phyloP scores from a whole-genome alignment of 108 stramenopile species.

The Nitzschia palea region DNA sequence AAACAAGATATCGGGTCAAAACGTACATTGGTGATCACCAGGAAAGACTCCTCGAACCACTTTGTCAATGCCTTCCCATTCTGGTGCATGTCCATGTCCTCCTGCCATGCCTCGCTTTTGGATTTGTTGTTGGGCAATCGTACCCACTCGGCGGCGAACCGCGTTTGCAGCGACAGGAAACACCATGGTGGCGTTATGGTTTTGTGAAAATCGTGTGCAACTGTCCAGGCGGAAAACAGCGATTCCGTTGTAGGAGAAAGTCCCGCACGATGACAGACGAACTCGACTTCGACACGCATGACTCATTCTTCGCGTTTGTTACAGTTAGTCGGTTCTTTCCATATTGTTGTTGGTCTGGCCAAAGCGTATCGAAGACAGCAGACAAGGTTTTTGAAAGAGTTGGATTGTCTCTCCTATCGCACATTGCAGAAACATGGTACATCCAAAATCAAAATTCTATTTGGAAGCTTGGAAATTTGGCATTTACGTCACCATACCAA shows the following conservation, averaged over 20 bases:
- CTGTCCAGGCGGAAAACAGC: no score
- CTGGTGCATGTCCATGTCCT: slow-evolving; percentile 55
- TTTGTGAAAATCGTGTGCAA: no score
- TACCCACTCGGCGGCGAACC: slow-evolving; percentile 48
- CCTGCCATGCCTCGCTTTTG: slow-evolving; percentile 73
- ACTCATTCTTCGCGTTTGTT: neutral
- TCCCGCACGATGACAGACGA: no score
- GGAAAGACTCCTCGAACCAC: slow-evolving; percentile 79
- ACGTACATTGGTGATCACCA: slow-evolving; percentile 82
- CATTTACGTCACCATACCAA: slow-evolving; percentile 71
- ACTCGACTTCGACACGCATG: no score
- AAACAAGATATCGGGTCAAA: neutral
- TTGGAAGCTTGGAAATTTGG: slow-evolving; percentile 84
- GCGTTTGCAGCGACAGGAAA: slow-evolving; percentile 47
- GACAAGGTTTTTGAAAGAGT: no score
- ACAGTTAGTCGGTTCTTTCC: no score
- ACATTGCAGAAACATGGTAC: slow-evolving; percentile 85
- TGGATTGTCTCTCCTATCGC: no score
- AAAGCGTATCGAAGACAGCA: no score
- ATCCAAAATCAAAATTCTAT: slow-evolving; percentile 61
- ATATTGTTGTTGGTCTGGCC: no score
- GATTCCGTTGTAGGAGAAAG: no score
- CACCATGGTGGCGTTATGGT: no score
- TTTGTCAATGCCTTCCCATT: slow-evolving; percentile 89
- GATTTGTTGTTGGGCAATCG: slow-evolving; percentile 35